Evolutionary conservation across 805 yeast species (phyloP), one percentile per base, ranked within the genome.

Genomic region (Kodamaea jinghongensis): DNA sequence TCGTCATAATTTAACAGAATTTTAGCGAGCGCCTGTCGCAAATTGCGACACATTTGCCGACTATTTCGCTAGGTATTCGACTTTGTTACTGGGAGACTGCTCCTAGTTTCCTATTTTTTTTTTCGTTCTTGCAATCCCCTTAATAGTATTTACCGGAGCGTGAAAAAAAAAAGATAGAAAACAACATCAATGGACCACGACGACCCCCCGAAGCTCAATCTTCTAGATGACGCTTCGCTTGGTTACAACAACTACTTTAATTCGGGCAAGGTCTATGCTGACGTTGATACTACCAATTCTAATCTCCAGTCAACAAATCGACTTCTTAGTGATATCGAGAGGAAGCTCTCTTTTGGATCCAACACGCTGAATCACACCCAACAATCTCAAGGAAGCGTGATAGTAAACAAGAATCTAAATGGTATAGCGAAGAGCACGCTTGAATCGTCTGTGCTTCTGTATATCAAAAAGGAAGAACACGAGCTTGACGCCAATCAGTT

Each of bases 371-470:
- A 52, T 34, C 60, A 56, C 20, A 58, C 66, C 11, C 51, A 50
- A 17, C 55, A 42, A 34, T 49, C 47, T 31, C 49, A 26, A 43
- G 46, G 43, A 6, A 39, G 44, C 7, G 48, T 46, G 23, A 39
- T 48, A n/a, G 39, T 48, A 34, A 39, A 51, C 45, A 46, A 43
- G 36, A 45, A 38, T 36, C 34, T 47, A 34, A 34, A 37, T 16
- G 56, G 57, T 20, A 31, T 53, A 17, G 63, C 59, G 13, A 55
- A 56, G 25, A 56, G 54, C 33, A 58, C 48, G 30, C 49, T 65
- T 31, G 61, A 58, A 41, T 57, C 62, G 41, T 49, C 54, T 22
- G 73, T 69, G 20, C 51, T 69, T 20, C 62, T 48, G 45, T 66
- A 65, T 40, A 63, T 68, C 31, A 55, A 55, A 20, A 48, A 48